Conservation (phyloP, 1,139 yeast species). For the Blastobotrys serpentis region DNA sequence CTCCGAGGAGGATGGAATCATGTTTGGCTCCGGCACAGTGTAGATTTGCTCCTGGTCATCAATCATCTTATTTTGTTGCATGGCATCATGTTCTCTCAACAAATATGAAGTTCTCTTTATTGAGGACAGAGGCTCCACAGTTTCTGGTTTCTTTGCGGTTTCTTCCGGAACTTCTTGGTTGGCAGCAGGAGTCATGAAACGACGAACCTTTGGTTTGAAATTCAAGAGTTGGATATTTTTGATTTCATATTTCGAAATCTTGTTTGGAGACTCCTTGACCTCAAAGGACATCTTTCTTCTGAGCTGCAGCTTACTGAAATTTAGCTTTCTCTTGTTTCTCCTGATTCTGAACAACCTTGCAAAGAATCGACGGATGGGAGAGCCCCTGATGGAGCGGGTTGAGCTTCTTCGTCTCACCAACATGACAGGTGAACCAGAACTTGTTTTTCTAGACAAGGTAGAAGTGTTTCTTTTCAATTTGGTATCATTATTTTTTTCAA, state of each 20-base stretch:
- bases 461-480: slow-evolving; percentile 4
- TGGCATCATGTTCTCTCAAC: slow-evolving; percentile 9
- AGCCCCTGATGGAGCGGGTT: slow-evolving; percentile 22
- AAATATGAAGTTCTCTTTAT: slow-evolving; percentile 4
- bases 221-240: slow-evolving; percentile 21
- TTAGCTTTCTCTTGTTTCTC: slow-evolving; percentile 18
- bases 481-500: neutral
- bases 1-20: slow-evolving; percentile 1
- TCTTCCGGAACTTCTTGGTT: no score
- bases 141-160: neutral
- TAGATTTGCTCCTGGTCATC: neutral
- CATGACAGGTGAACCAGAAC: slow-evolving; percentile 22
- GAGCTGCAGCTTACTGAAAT: slow-evolving; percentile 26
- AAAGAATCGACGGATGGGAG: slow-evolving; percentile 28
- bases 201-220: slow-evolving; percentile 18
- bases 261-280: slow-evolving; percentile 24
- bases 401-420: slow-evolving; percentile 28
- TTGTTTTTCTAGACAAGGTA: neutral
- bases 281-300: slow-evolving; percentile 27
- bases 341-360: slow-evolving; percentile 26
- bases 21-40: neutral
- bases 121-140: neutral
- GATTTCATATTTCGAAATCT: slow-evolving; percentile 19
- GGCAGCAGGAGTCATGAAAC: no score
- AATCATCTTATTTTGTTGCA: neutral